Base-by-base conservation (phyloP, 192 early-diverging fungal species). In the Linnemannia exigua region DNA sequence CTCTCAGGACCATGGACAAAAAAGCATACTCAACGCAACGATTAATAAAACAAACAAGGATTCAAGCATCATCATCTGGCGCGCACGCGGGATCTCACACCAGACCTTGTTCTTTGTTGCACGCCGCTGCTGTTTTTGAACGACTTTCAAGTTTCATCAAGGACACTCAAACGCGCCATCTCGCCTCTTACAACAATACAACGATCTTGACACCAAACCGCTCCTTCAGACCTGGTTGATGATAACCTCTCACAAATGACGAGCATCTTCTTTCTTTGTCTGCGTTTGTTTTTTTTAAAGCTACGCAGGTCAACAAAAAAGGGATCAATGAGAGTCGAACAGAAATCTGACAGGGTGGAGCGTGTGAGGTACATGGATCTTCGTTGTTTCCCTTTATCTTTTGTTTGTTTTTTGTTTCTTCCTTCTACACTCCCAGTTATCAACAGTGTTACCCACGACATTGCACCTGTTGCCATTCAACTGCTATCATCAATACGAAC, bases 281-380 rank as follows among this genome's bases (percentile, higher is more conserved):
- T 38, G 17, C n/a, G 37, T 31, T 17, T 31, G 41, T 44, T 72
- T 63, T 20, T 48, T 19, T 36, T 22, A 31, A 74, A 54, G 50
- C 33, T 58, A 31, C 22, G n/a, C 46, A 25, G 16, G 17, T 38
- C 67, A 69, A 69, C 19, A 66, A 44, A 28, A 61, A 51, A 48
- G 48, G 68, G 44, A 12, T n/a, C 82, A 22, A 85, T 85, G 82
- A 85, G 52, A 79, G 82, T 85, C 82, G 82, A 85, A 85, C 82
- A 85, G 82, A 85, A 68, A 85, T 85, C 82, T 85, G 82, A 85
- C 82, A 79, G 77, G 82, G 77, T 48, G 50, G 70, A 20, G 68
- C 54, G 75, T 48, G 70, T 41, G 38, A 28, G n/a, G 37, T 38
- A 63, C 19, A 75, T 7, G 20, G 74, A 19, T 44, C 20, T 25